Conservation (phyloP, 2,329 filamentous ascomycete genomes). For the Penicillium vulpinum region DNA sequence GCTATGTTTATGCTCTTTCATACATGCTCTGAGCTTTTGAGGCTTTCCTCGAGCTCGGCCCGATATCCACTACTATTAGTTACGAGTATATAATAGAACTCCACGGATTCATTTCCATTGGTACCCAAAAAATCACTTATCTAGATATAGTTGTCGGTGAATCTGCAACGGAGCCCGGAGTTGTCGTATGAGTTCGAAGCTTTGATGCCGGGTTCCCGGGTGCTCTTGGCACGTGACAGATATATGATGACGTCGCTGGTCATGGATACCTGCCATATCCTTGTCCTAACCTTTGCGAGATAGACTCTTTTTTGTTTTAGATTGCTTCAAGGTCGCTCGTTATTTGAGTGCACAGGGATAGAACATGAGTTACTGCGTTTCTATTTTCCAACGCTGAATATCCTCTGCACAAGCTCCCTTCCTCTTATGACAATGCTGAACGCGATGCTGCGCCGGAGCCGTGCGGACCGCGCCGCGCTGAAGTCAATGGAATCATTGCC, state of each 20-base stretch:
- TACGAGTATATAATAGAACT: slow-evolving; percentile 24
- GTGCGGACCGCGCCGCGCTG: slow-evolving; percentile 29
- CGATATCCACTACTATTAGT: slow-evolving; percentile 6
- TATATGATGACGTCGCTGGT: slow-evolving; percentile 11
- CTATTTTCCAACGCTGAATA: slow-evolving; percentile 10
- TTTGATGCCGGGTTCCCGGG: slow-evolving; percentile 10
- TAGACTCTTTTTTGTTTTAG: slow-evolving; percentile 1
- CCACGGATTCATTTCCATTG: slow-evolving; percentile 6
- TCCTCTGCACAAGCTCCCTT: slow-evolving; percentile 10
- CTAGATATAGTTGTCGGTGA: slow-evolving; percentile 10
- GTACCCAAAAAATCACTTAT: neutral
- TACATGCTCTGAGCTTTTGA: neutral
- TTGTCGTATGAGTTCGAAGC: slow-evolving; percentile 6
- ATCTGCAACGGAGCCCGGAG: neutral
- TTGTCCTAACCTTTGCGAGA: neutral
- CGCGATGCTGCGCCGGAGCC: slow-evolving; percentile 34
- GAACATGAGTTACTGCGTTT: slow-evolving; percentile 11
- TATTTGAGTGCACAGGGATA: slow-evolving; percentile 7
- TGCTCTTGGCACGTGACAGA: slow-evolving; percentile 11
- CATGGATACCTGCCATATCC: neutral
- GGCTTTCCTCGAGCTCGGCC: neutral
- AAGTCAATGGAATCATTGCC: slow-evolving; percentile 28
- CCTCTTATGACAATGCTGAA: slow-evolving; percentile 27
- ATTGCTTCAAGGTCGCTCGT: neutral
- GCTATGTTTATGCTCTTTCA: slow-evolving; percentile 10